Evolutionary conservation across 2,329 filamentous ascomycete species (phyloP).

Genomic region (Paraconiothyrium sp.): DNA sequence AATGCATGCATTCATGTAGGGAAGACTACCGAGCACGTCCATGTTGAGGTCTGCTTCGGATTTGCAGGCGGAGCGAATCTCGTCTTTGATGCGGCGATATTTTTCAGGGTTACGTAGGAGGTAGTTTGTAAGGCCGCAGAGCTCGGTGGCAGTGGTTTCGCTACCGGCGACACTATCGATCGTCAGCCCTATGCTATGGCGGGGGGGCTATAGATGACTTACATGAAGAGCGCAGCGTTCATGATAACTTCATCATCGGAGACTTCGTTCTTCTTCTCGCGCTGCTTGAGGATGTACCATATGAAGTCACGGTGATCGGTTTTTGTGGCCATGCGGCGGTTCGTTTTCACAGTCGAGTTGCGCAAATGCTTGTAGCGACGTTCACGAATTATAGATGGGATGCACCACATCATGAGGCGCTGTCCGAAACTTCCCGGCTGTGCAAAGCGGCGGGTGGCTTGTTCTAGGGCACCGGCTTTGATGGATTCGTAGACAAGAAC

Average conservation of each 20-base stretch:
- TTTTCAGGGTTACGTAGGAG: slow-evolving; percentile 39
- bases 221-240: slow-evolving; percentile 45
- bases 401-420: slow-evolving; percentile 41
- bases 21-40: slow-evolving; percentile 38
- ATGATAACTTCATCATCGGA: slow-evolving; percentile 44
- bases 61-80: slow-evolving; percentile 38
- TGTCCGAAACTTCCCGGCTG: slow-evolving; percentile 34
- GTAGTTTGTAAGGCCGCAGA: slow-evolving; percentile 43
- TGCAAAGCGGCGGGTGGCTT: slow-evolving; percentile 42
- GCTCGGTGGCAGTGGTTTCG: slow-evolving; percentile 46
- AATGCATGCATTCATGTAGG: slow-evolving; percentile 57
- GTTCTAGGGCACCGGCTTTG: slow-evolving; percentile 44
- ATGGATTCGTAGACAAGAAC: slow-evolving; percentile 46
- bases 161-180: slow-evolving; percentile 39
- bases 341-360: slow-evolving; percentile 43
- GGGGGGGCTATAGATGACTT: slow-evolving; percentile 10
- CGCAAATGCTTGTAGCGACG: slow-evolving; percentile 37
- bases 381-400: slow-evolving; percentile 38
- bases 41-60: slow-evolving; percentile 45
- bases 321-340: slow-evolving; percentile 37
- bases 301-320: slow-evolving; percentile 48
- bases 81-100: slow-evolving; percentile 34
- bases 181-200: slow-evolving; percentile 1
- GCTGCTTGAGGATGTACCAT: slow-evolving; percentile 46
- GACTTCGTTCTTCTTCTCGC: slow-evolving; percentile 46